phyloP scores from a whole-genome alignment of 2,329 filamentous ascomycete genomes.

The Beauveria rudraprayagi region DNA sequence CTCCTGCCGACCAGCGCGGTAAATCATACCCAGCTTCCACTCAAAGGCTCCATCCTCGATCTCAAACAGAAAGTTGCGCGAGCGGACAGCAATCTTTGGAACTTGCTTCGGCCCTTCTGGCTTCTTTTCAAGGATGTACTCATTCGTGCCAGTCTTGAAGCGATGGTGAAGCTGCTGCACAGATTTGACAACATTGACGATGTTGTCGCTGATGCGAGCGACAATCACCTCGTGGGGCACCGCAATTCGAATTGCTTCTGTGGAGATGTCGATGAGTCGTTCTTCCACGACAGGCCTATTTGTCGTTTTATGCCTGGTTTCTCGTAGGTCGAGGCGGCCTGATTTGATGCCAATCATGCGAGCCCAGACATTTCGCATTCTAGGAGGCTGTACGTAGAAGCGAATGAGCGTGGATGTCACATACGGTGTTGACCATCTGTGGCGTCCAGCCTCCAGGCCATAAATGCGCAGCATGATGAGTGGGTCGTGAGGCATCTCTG shows the following conservation, averaged over 20 bases:
- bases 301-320: slow-evolving; percentile 61
- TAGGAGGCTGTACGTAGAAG: slow-evolving; percentile 81
- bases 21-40: slow-evolving; percentile 94
- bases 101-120: slow-evolving; percentile 81
- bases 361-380: slow-evolving; percentile 77
- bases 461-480: slow-evolving; percentile 85
- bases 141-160: slow-evolving; percentile 78
- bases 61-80: slow-evolving; percentile 78
- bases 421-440: slow-evolving; percentile 83
- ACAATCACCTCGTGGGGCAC: slow-evolving; percentile 88
- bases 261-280: slow-evolving; percentile 72
- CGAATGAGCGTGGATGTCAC: slow-evolving; percentile 67
- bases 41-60: slow-evolving; percentile 95
- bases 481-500: slow-evolving; percentile 82
- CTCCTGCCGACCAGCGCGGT: slow-evolving; percentile 78
- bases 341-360: slow-evolving; percentile 77
- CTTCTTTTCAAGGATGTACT: slow-evolving; percentile 78
- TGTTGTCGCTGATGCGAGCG: slow-evolving; percentile 87
- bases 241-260: slow-evolving; percentile 78
- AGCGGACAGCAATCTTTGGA: slow-evolving; percentile 76
- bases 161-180: slow-evolving; percentile 87
- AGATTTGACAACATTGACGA: slow-evolving; percentile 80
- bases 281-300: slow-evolving; percentile 56
- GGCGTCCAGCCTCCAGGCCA: slow-evolving; percentile 70
- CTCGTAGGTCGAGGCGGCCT: slow-evolving; percentile 70